Evolutionary conservation across 345 rosid genomes (phyloP), one percentile per base, ranked within the genome.

Genomic region (Euphorbia peplus): DNA sequence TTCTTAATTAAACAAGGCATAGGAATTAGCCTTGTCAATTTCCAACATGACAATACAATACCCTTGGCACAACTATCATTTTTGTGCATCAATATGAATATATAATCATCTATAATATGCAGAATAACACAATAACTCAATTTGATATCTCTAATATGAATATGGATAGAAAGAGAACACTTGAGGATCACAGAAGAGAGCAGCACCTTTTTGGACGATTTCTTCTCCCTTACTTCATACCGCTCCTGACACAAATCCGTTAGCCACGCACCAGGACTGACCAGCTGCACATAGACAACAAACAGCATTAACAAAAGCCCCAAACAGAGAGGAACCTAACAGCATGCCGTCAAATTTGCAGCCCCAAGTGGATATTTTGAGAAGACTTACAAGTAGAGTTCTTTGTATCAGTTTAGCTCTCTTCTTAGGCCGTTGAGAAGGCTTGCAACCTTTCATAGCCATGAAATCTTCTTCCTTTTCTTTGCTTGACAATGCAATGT

Each of bases 381-480:
- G 41, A 59, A 37, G 29, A 78, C 90, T 79, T 70, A 89, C 98
- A 37, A 87, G 90, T 68, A 90, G 76, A 52, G 91, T 87, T 77
- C 84, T 87, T 79, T 90, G 98, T 70, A 93, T 88, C 79, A 87
- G 72, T 73, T 93, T 90, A 52, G 97, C 93, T 70, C 98, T 77
- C 69, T 90, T 93, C 81, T 88, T 90, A 9, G 98, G 98, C 80
- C 97, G 80, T 64, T 93, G 98, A 71, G 98, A 87, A 63, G 82
- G 96, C 75, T 88, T 93, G 70, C 98, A 88, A 24, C 97, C 98
- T 82, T 93, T 93, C 95, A 93, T 87, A 39, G 90, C 90, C 87
- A 90, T 76, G 82, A 88, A 90, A 84, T 93, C 96, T 77, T 90
- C 96, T 80, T 93, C 98, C 77, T 90, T 93, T 78, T 90, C 97